A percentile compares a stretch with the other conserved stretches of the same genome.
phyloP scores from a whole-genome alignment of 495 filamentous ascomycete genomes.

The Tuber microsphaerosporum region DNA sequence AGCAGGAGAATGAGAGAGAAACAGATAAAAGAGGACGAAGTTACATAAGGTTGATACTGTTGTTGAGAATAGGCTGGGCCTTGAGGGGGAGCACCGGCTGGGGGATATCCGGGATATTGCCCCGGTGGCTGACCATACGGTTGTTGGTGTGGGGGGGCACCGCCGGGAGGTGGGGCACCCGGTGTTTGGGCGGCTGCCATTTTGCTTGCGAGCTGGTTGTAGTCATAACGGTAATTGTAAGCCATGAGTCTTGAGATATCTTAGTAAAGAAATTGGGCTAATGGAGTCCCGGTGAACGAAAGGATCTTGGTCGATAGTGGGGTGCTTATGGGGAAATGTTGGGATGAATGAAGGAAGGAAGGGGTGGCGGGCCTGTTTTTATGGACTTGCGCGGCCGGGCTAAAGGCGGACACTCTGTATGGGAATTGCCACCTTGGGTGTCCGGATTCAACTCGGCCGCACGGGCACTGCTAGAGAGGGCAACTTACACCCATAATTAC shows the following conservation, averaged over 20 bases:
- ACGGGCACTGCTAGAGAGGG: not conserved
- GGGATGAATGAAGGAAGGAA: not conserved
- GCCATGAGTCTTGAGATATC: conserved; percentile 10
- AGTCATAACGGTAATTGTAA: conserved; percentile 22
- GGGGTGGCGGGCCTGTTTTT: conserved; percentile 8
- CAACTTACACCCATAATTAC: not conserved
- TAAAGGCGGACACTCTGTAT: not conserved
- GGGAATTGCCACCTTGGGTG: not conserved
- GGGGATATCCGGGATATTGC: conserved; percentile 23
- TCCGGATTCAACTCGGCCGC: not conserved
- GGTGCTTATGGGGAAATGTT: not conserved
- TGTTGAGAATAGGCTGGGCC: conserved; percentile 16
- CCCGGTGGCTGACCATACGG: conserved; percentile 23
- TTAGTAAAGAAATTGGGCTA: conserved; percentile 2
- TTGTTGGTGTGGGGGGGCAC: conserved; percentile 13
- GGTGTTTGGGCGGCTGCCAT: conserved; percentile 25
- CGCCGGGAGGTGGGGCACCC: conserved; percentile 16
- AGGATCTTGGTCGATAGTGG: not conserved
- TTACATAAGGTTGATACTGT: conserved; percentile 37
- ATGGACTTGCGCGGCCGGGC: conserved; percentile 5
- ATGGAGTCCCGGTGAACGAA: not conserved
- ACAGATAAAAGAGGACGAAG: conserved; percentile 6
- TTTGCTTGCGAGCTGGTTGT: conserved; percentile 37
- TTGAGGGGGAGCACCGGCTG: conserved; percentile 7
- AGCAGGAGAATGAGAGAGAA: conserved; percentile 8